phyloP scores from a whole-genome alignment of 2,329 filamentous ascomycete species.

The Annulohypoxylon truncatum region DNA sequence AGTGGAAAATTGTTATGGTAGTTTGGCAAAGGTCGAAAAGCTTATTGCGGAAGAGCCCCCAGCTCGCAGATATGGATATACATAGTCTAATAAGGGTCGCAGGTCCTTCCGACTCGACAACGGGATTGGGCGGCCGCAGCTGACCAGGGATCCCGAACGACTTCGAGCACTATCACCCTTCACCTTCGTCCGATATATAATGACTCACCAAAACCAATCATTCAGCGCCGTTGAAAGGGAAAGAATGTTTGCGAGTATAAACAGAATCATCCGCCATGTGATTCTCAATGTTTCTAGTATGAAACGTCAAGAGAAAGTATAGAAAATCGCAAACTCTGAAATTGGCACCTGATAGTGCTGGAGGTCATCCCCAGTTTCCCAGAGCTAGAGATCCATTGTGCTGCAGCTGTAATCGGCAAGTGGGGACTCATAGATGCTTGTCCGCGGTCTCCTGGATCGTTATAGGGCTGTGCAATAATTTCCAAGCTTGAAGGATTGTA shows the following conservation, averaged over 20 bases:
- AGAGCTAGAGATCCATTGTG: background rate
- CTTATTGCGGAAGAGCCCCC: constrained; percentile 23
- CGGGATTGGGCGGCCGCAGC: constrained; percentile 26
- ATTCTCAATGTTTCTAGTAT: background rate
- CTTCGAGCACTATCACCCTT: constrained; percentile 29
- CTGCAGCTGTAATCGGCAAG: constrained; percentile 31
- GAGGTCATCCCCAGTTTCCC: constrained; percentile 30
- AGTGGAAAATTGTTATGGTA: constrained; percentile 12
- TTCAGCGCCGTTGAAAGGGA: background rate
- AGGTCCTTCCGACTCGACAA: constrained; percentile 1
- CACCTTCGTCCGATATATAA: constrained; percentile 13
- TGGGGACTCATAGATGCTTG: constrained; percentile 24
- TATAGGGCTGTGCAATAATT: constrained; percentile 34
- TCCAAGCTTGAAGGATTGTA: background rate
- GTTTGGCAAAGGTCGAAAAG: constrained; percentile 16
- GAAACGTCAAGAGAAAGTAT: background rate
- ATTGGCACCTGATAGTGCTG: constrained; percentile 29
- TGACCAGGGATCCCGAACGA: constrained; percentile 4
- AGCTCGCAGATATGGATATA: constrained; percentile 11
- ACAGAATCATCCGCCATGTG: constrained; percentile 10
- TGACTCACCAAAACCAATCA: constrained; percentile 18
- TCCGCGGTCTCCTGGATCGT: background rate
- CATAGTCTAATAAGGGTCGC: constrained; percentile 18
- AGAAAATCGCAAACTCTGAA: constrained; percentile 13
- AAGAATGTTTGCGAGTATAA: background rate